These are phyloP conservation scores for Inga laurina DNA, from an alignment of 306 rosid species.

Conservation along the genomic window DNA sequence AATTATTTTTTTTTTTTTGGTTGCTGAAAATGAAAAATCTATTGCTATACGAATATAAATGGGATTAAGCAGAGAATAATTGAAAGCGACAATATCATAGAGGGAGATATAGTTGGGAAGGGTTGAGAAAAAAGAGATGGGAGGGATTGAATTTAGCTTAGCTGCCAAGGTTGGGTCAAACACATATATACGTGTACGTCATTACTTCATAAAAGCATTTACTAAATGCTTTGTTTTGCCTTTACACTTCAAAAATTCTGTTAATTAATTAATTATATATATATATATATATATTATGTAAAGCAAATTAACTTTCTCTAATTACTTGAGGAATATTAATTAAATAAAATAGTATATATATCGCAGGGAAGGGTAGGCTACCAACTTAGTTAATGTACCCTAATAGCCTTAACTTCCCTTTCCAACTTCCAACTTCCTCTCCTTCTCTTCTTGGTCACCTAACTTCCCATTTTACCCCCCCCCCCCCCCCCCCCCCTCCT, in stretches of 20 bases:
- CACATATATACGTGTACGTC: conserved; percentile 16
- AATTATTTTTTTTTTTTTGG: neutral
- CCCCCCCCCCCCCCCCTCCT: neutral
- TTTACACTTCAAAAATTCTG: conserved; percentile 8
- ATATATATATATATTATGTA: neutral
- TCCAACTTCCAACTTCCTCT: conserved; percentile 48
- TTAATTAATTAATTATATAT: neutral
- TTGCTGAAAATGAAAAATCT: neutral
- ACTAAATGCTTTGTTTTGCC: conserved; percentile 28
- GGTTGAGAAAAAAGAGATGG: conserved; percentile 36
- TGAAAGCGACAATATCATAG: neutral
- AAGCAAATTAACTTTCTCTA: neutral
- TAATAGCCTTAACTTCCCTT: conserved; percentile 44
- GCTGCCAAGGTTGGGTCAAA: conserved; percentile 23
- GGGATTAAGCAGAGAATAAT: neutral
- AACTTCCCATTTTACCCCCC: conserved; percentile 37
- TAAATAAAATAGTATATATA: conserved; percentile 29
- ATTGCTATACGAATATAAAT: neutral
- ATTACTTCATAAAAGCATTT: conserved; percentile 17
- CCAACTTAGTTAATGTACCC: conserved; percentile 47
- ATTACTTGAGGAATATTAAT: neutral
- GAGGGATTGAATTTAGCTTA: conserved; percentile 6
- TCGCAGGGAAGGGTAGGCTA: conserved; percentile 66
- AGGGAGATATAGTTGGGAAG: conserved; percentile 49
- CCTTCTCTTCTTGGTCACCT: conserved; percentile 30